phyloP scores from a whole-genome alignment of 1,139 yeast genomes.

The Candida labiduridarum region DNA sequence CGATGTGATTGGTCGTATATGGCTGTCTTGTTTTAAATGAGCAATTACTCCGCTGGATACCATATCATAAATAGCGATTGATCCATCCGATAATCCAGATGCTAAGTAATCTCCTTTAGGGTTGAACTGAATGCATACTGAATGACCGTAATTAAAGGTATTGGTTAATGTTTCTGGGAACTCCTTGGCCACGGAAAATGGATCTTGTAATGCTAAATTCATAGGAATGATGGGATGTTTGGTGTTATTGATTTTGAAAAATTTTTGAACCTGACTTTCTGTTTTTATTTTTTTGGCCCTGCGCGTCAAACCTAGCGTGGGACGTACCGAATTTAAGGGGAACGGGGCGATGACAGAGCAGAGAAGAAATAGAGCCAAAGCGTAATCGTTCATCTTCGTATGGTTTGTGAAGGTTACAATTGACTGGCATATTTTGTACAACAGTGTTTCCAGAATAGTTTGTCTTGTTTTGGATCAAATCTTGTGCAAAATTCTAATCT shows the following conservation, averaged over 20 bases:
- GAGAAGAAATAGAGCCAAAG: no score
- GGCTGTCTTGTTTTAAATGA: conserved; percentile 55
- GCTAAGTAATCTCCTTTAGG: conserved; percentile 87
- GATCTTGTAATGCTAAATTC: conserved; percentile 89
- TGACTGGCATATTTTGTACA: no score
- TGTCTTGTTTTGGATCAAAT: no score
- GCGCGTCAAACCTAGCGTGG: no score
- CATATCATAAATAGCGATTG: conserved; percentile 75
- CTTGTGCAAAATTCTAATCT: no score
- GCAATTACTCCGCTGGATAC: conserved; percentile 58
- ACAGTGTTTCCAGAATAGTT: no score
- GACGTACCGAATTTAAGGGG: no score
- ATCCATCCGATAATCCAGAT: conserved; percentile 80
- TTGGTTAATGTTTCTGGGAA: conserved; percentile 82
- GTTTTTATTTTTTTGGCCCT: no score
- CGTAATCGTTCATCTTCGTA: no score
- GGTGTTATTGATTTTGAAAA: no score
- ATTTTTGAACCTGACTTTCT: background rate
- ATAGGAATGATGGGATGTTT: conserved; percentile 27
- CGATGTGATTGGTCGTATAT: conserved; percentile 74
- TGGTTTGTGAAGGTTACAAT: no score
- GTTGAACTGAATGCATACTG: conserved; percentile 74
- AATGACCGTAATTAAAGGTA: conserved; percentile 67
- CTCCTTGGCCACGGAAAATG: conserved; percentile 89
- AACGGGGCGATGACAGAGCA: no score